Conservation (phyloP, 192 early-diverging fungal genomes). For the Coemansia sp. region DNA sequence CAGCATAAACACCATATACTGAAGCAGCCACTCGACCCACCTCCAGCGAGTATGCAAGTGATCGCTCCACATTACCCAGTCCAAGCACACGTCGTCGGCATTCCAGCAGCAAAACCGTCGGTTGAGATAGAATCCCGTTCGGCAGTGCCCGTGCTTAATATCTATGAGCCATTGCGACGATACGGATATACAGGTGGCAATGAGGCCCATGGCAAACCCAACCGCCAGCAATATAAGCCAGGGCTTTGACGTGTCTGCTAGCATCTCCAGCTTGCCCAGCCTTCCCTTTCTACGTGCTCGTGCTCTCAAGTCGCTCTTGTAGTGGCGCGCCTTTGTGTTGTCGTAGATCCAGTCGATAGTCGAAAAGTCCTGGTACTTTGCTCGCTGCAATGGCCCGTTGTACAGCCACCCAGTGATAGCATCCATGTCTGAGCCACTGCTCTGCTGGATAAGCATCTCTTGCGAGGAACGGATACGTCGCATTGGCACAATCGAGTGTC, state of each 20-base stretch:
- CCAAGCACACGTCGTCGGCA: conserved; percentile 61
- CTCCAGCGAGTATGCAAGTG: conserved; percentile 44
- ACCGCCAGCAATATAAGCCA: conserved; percentile 49
- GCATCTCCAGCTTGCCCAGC: conserved; percentile 22
- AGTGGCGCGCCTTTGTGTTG: conserved; percentile 45
- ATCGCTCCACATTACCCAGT: conserved; percentile 65
- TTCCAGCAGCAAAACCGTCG: conserved; percentile 86
- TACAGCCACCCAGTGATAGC: conserved; percentile 56
- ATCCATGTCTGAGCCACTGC: conserved; percentile 36
- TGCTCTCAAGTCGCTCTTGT: conserved; percentile 26
- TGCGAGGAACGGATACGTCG: conserved; percentile 41
- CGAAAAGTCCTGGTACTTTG: conserved; percentile 57
- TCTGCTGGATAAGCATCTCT: conserved; percentile 33
- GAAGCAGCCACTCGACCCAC: conserved; percentile 52
- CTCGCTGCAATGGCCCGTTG: conserved; percentile 52
- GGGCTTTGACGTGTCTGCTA: conserved; percentile 33
- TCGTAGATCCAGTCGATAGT: conserved; percentile 60
- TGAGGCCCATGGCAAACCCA: conserved; percentile 43
- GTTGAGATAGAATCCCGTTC: conserved; percentile 76
- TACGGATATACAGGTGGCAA: conserved; percentile 50
- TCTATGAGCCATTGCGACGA: conserved; percentile 79
- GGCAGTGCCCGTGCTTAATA: conserved; percentile 82
- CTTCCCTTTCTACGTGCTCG: conserved; percentile 12
- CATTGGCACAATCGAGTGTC: conserved; percentile 26
- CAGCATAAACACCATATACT: conserved; percentile 40